These are phyloP conservation scores for Claviceps pazoutovae DNA, from an alignment of 2,329 filamentous ascomycete species.

Conservation along the genomic window DNA sequence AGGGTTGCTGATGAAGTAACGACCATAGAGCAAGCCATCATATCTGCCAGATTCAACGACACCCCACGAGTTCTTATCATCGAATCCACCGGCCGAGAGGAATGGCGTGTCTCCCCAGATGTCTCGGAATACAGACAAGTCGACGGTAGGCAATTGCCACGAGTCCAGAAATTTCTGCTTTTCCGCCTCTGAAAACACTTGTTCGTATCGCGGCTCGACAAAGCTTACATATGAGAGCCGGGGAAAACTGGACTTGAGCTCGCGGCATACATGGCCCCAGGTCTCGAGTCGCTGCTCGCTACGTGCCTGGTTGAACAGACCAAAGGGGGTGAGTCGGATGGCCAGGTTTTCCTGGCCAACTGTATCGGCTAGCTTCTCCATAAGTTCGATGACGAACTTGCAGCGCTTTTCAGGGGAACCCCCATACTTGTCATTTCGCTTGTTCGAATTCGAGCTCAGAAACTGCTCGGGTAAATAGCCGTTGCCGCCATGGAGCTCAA, in stretches of 20 bases:
- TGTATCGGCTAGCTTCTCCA: conserved; percentile 26
- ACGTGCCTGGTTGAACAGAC: conserved; percentile 36
- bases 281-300: conserved; percentile 37
- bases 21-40: conserved; percentile 32
- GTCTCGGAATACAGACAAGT: conserved; percentile 31
- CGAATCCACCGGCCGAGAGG: conserved; percentile 41
- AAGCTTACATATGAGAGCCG: conserved; percentile 40
- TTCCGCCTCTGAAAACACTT: conserved; percentile 32
- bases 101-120: conserved; percentile 40
- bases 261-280: conserved; percentile 33
- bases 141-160: conserved; percentile 31
- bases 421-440: conserved; percentile 23
- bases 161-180: conserved; percentile 33
- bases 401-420: conserved; percentile 20
- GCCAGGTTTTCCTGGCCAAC: conserved; percentile 31
- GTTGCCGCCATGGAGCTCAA: conserved; percentile 27
- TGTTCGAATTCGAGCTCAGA: conserved; percentile 22
- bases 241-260: conserved; percentile 30
- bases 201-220: conserved; percentile 40
- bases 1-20: conserved; percentile 34
- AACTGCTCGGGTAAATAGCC: conserved; percentile 28
- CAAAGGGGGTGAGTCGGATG: conserved; percentile 33
- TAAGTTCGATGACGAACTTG: conserved; percentile 42
- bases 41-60: conserved; percentile 28
- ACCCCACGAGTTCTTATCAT: conserved; percentile 34